Base-by-base conservation (phyloP, 192 early-diverging fungal species). In the Rhizophagus sp. region DNA sequence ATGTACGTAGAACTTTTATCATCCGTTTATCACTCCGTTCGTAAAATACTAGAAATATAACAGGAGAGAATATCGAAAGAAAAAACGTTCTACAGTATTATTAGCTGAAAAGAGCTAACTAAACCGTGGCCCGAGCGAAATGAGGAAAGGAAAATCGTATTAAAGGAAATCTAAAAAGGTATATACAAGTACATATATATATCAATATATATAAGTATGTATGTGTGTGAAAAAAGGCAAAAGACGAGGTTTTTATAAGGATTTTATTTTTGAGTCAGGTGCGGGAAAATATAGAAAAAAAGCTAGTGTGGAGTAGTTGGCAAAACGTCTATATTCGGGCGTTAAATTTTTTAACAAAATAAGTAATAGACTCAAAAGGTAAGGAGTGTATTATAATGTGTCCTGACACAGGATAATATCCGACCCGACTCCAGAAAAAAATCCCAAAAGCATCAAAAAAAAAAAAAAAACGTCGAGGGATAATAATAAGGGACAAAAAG, bases 171-270 rank as follows among this genome's bases (percentile, higher is more conserved):
- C 64, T 27, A 65, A 24, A 65, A 27, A 24, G n/a, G 12, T 65
- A 65, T 65, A 65, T 25, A 65, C 22, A 65, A 65, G 27, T 65
- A 65, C 64, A 65, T 65, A 65, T 65, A 65, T 65, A 24, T 65
- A 65, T 65, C n/a, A 27, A 65, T 65, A 65, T 65, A 64, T 64
- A 27, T 27, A 30, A 27, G n/a, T 65, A 65, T 65, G 64, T 65
- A 65, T 65, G 64, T 27, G 27, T 4, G 25, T 27, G 12, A 66
- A 27, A 33, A 66, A 66, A 0, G 34, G 34, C 25, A 25, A 33
- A 27, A 65, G n/a, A 66, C 17, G 64, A 66, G 52, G 52, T 22
- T 57, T 57, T 57, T 57, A 57, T 22, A 57, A 57, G 52, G 52
- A 7, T 57, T 57, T 57, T 57, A 19, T 57, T 52, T 52, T 57